Evolutionary conservation across 371 early-diverging fungal species (phyloP).

Genomic region (Mucor mucedo): DNA sequence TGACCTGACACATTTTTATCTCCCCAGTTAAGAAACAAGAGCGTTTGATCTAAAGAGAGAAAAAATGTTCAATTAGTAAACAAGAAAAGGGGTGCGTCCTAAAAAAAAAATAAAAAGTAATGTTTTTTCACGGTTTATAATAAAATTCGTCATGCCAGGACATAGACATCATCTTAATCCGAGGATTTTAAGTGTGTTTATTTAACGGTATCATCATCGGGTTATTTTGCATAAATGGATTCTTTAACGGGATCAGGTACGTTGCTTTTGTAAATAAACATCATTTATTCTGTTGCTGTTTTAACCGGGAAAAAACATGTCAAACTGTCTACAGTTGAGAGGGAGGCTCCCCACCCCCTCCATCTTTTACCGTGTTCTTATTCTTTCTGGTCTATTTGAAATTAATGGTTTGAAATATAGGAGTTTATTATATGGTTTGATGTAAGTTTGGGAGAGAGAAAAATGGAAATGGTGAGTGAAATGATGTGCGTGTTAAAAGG

Average conservation of each 20-base stretch:
- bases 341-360: too few species aligned
- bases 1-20: not conserved
- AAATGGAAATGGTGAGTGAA: not conserved
- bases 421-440: not conserved
- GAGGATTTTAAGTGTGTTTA: slow-evolving; percentile 6
- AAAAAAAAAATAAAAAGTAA: not conserved
- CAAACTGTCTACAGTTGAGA: not conserved
- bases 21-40: too few species aligned
- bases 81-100: not conserved
- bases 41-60: too few species aligned
- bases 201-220: slow-evolving; percentile 8
- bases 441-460: not conserved
- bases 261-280: too few species aligned
- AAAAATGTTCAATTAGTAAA: not conserved
- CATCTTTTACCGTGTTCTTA: not conserved
- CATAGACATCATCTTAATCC: slow-evolving; percentile 11
- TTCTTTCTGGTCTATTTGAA: not conserved
- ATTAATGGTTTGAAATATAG: not conserved
- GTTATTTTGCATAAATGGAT: slow-evolving; percentile 10
- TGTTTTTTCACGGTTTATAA: not conserved
- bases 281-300: too few species aligned
- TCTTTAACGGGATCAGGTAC: not conserved
- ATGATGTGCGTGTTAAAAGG: not conserved
- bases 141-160: slow-evolving; percentile 19
- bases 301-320: not conserved